Base-by-base conservation (phyloP, 495 filamentous ascomycete species). In the Penicillium paradoxum region DNA sequence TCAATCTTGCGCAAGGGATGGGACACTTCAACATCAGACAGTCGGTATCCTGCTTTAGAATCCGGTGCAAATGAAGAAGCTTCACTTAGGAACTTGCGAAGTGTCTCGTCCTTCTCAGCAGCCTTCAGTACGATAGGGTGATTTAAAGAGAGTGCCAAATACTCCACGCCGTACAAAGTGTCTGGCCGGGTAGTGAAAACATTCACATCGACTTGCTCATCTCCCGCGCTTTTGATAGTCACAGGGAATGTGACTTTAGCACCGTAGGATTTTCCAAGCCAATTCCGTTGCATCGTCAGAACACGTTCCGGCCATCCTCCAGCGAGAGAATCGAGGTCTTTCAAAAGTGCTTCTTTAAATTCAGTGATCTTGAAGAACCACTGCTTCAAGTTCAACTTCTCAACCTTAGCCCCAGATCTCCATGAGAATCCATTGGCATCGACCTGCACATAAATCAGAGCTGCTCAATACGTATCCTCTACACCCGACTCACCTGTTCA, bases 351-450 rank as follows among this genome's bases (percentile, higher is more conserved):
- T 45, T 91, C 83, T 45, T 85, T 81, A 63, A 89, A 95, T 18
- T 78, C 78, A 1, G 88, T 91, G 55, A 95, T 95, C 25, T 82
- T 82, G 45, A 96, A 82, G 59, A 95, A 96, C 90, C 90, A 96
- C 60, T 96, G 90, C 65, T 90, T 88, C 18, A 95, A 73, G 47
- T 81, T 81, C 45, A 81, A 70, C 67, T 90, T 86, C 65, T 92
- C 87, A 27, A 95, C 89, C 57, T 88, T 84, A 6, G 88, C 90
- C 3, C 90, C 90, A 8, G 89, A 93, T 44, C 90, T 77, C 90
- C 90, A 96, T 6, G 90, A 95, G 57, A 74, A 82, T 1, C 90
- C 90, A 59, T 88, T 85, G 6, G 85, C 73, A 62, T 91, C 89
- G 9, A 96, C 90, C 65, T 74, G 39, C 1, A 34, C 3, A n/a